Evolutionary conservation across 371 early-diverging fungal genomes (phyloP).

Genomic region (Ordospora colligata): DNA sequence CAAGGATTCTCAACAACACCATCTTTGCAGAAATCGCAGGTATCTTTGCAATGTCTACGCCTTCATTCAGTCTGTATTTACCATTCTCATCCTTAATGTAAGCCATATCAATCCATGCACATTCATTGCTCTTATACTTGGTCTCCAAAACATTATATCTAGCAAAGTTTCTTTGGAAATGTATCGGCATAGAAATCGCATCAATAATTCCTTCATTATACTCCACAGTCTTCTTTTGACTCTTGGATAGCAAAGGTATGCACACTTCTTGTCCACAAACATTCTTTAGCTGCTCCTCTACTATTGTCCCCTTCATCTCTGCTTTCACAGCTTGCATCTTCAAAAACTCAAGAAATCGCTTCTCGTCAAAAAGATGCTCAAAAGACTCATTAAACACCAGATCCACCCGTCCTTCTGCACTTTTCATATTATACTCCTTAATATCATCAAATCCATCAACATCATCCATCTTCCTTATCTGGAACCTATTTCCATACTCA

Average conservation of each 20-base stretch:
- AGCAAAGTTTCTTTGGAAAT: constrained; percentile 27
- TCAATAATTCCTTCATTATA: not conserved
- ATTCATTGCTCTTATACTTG: not conserved
- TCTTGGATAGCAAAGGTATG: constrained; percentile 1
- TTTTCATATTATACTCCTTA: not conserved
- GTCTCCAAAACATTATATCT: not conserved
- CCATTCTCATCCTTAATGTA: not conserved
- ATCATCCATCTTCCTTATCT: constrained; percentile 2
- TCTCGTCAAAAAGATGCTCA: constrained; percentile 13
- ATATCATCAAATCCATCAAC: not conserved
- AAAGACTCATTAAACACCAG: constrained; percentile 33
- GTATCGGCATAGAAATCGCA: not conserved
- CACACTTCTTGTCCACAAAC: constrained; percentile 14
- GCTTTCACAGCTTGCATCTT: not conserved
- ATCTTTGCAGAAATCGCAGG: not conserved
- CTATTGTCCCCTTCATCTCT: not conserved
- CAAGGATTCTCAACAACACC: not conserved
- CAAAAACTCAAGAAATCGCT: constrained; percentile 10
- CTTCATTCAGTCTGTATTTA: not conserved
- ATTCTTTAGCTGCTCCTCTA: constrained; percentile 34
- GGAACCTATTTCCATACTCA: not conserved
- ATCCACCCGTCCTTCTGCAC: constrained; percentile 14
- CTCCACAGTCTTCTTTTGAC: constrained; percentile 10
- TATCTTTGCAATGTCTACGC: not conserved
- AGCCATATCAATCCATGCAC: not conserved